Evolutionary conservation across 2,329 filamentous ascomycete species (phyloP).

Genomic region (Fusarium multiceps): DNA sequence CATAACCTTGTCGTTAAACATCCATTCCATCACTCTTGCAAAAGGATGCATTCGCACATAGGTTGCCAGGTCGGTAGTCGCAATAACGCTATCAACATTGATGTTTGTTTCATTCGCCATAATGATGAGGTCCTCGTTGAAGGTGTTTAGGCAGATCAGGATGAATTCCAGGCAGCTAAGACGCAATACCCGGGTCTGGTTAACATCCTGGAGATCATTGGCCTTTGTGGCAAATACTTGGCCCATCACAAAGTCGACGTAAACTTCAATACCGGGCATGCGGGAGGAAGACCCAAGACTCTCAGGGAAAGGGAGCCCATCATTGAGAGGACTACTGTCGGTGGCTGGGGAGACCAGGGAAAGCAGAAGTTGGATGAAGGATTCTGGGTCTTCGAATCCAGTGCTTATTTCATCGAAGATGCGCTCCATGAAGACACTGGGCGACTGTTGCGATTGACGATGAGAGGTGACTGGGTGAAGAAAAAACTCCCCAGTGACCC

Average conservation of each 20-base stretch:
- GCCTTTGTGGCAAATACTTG: slow-evolving; percentile 77
- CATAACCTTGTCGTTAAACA: slow-evolving; percentile 93
- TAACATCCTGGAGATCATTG: slow-evolving; percentile 71
- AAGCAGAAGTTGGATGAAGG: slow-evolving; percentile 83
- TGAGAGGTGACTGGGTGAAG: slow-evolving; percentile 50
- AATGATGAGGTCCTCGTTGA: slow-evolving; percentile 93
- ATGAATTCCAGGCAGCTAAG: slow-evolving; percentile 88
- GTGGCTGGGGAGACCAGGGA: slow-evolving; percentile 75
- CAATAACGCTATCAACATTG: slow-evolving; percentile 78
- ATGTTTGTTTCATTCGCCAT: slow-evolving; percentile 84
- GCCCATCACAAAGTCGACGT: slow-evolving; percentile 90
- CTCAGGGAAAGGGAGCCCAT: slow-evolving; percentile 88
- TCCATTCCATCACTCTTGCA: slow-evolving; percentile 95
- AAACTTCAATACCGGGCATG: slow-evolving; percentile 85
- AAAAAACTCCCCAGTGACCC: slow-evolving; percentile 73
- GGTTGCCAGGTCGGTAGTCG: slow-evolving; percentile 76
- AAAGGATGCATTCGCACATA: slow-evolving; percentile 95
- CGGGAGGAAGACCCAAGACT: slow-evolving; percentile 81
- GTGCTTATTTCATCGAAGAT: slow-evolving; percentile 80
- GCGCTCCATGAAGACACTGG: slow-evolving; percentile 65
- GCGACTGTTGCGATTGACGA: slow-evolving; percentile 49
- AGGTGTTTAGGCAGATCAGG: slow-evolving; percentile 79
- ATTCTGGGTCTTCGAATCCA: slow-evolving; percentile 85
- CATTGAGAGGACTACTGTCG: slow-evolving; percentile 71
- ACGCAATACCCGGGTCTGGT: slow-evolving; percentile 78